These are phyloP conservation scores for Ballota nigra DNA, from an alignment of 257 asterid species.

Conservation along the genomic window DNA sequence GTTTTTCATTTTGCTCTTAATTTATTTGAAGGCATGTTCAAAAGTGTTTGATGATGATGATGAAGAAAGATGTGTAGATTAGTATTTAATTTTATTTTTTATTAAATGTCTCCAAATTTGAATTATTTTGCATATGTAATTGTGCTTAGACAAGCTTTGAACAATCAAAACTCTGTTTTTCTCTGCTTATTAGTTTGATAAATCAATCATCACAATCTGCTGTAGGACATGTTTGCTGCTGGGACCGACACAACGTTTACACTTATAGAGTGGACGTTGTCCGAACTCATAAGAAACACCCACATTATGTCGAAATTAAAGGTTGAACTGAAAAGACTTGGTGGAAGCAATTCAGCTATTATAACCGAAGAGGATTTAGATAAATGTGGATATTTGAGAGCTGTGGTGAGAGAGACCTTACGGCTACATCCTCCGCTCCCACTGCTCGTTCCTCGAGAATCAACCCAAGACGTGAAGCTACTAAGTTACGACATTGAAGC, in stretches of 20 bases:
- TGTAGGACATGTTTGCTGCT: constrained; percentile 60
- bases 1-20: background rate
- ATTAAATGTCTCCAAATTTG: too few species aligned
- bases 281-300: constrained; percentile 42
- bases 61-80: background rate
- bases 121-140: too few species aligned
- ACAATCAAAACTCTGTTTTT: background rate
- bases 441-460: constrained; percentile 48
- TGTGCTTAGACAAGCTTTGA: background rate
- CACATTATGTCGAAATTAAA: constrained; percentile 27
- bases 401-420: constrained; percentile 42
- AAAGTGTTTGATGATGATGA: background rate
- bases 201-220: background rate
- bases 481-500: constrained; percentile 36
- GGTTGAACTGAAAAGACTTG: constrained; percentile 31
- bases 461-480: constrained; percentile 34
- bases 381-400: constrained; percentile 36
- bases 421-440: constrained; percentile 55
- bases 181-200: background rate
- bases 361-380: constrained; percentile 41
- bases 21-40: background rate
- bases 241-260: constrained; percentile 55
- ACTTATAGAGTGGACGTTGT: constrained; percentile 42
- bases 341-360: constrained; percentile 13
- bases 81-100: too few species aligned